Conservation (phyloP, 192 early-diverging fungal genomes). For the Podila horticola region DNA sequence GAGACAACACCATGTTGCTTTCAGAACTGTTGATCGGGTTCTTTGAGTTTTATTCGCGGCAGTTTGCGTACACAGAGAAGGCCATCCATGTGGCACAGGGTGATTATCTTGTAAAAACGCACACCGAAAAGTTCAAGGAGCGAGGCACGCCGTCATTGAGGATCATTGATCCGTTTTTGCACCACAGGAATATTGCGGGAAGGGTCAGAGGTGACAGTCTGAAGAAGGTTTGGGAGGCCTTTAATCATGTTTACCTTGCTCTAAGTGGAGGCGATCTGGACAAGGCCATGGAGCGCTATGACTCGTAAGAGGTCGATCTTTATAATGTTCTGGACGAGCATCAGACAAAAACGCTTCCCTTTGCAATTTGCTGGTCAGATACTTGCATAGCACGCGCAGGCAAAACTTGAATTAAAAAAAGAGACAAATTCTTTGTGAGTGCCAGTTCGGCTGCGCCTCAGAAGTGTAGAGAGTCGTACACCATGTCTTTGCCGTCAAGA, state of each 20-base stretch:
- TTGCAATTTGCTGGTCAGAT: not conserved
- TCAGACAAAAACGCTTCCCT: too few species aligned
- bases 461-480: too few species aligned
- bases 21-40: constrained; percentile 26
- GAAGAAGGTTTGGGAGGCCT: constrained; percentile 20
- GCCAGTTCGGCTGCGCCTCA: too few species aligned
- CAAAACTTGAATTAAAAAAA: not conserved
- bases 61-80: constrained; percentile 16
- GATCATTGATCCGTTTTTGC: constrained; percentile 37
- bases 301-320: too few species aligned
- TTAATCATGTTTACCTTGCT: constrained; percentile 37
- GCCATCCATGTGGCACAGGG: constrained; percentile 14
- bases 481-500: too few species aligned
- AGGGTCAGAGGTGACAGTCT: constrained; percentile 18
- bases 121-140: constrained; percentile 13
- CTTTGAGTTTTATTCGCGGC: constrained; percentile 34
- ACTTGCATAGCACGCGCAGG: not conserved
- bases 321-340: too few species aligned
- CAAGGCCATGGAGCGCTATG: constrained; percentile 8
- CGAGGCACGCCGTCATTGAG: constrained; percentile 12
- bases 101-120: constrained; percentile 13
- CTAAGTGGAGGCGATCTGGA: constrained; percentile 40
- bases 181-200: constrained; percentile 39
- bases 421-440: not conserved
- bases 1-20: constrained; percentile 13